Percentiles rank a stretch among this genome's conserved stretches.
These are phyloP conservation scores for Plasmodium blacklocki DNA, from an alignment of 169 alveolate species.

Conservation along the genomic window DNA sequence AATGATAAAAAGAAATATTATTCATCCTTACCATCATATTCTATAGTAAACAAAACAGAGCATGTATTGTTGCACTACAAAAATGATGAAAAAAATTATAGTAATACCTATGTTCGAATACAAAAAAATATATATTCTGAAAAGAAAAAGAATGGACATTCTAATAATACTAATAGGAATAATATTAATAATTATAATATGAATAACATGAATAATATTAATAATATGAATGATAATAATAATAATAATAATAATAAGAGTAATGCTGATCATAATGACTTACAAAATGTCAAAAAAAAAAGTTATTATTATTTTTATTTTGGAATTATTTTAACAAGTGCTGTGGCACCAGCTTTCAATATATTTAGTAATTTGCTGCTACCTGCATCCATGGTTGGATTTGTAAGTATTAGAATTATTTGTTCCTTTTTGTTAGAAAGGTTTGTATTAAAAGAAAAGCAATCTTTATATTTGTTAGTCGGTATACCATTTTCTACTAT, in stretches of 20 bases:
- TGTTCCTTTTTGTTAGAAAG: slow-evolving; percentile 30
- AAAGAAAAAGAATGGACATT: neutral
- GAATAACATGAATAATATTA: too few species aligned
- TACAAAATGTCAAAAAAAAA: neutral
- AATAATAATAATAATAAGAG: too few species aligned
- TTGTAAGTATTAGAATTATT: slow-evolving; percentile 37
- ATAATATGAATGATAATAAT: neutral
- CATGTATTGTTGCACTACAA: too few species aligned
- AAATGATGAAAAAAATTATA: too few species aligned
- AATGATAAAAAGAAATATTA: too few species aligned
- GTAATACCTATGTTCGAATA: too few species aligned
- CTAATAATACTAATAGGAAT: neutral
- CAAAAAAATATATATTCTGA: too few species aligned
- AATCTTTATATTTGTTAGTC: slow-evolving; percentile 19
- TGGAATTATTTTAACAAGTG: slow-evolving; percentile 39
- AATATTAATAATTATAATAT: neutral
- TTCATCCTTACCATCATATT: too few species aligned
- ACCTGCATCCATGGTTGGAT: slow-evolving; percentile 57
- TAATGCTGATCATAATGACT: neutral
- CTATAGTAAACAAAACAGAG: too few species aligned
- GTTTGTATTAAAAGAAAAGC: slow-evolving; percentile 24
- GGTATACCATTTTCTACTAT: slow-evolving; percentile 44
- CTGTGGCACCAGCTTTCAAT: slow-evolving; percentile 32
- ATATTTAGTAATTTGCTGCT: slow-evolving; percentile 19
- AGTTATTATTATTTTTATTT: slow-evolving; percentile 28